These are phyloP conservation scores for Xylariaceae sp. DNA, from an alignment of 2,329 filamentous ascomycete species.

Conservation along the genomic window DNA sequence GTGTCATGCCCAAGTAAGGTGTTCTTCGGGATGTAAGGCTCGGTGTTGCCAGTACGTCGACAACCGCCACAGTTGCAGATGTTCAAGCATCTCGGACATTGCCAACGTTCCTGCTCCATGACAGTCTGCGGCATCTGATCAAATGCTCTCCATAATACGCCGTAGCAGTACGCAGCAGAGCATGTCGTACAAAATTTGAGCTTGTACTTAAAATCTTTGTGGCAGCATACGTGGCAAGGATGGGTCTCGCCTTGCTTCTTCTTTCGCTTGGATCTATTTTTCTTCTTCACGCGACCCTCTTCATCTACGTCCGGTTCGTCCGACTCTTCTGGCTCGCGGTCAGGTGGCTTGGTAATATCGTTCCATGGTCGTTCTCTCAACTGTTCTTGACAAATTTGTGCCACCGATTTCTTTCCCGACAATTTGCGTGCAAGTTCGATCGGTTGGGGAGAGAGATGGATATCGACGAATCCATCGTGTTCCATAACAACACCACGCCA, in stretches of 20 bases:
- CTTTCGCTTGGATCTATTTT: constrained; percentile 57
- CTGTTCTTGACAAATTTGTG: constrained; percentile 92
- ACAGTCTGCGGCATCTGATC: constrained; percentile 82
- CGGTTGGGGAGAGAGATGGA: constrained; percentile 64
- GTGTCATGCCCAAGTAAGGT: constrained; percentile 91
- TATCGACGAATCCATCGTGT: constrained; percentile 65
- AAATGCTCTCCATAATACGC: constrained; percentile 86
- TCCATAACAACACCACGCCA: constrained; percentile 80
- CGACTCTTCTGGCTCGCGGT: constrained; percentile 26
- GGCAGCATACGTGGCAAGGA: constrained; percentile 79
- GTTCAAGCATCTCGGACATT: constrained; percentile 80
- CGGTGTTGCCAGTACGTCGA: constrained; percentile 62
- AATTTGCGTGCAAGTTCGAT: constrained; percentile 67
- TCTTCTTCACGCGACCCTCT: constrained; percentile 62
- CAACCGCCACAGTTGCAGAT: constrained; percentile 88
- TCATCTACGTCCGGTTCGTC: constrained; percentile 60
- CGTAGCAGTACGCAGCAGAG: constrained; percentile 80
- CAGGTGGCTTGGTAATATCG: constrained; percentile 66
- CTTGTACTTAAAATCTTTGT: constrained; percentile 79
- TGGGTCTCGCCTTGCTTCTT: constrained; percentile 54
- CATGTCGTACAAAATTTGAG: constrained; percentile 80
- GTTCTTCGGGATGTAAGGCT: constrained; percentile 80
- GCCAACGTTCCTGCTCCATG: constrained; percentile 79
- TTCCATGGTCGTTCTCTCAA: constrained; percentile 76
- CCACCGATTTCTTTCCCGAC: constrained; percentile 73